Conservation (phyloP, 805 yeast genomes). For the Cyberlindnera misumaiensis region DNA sequence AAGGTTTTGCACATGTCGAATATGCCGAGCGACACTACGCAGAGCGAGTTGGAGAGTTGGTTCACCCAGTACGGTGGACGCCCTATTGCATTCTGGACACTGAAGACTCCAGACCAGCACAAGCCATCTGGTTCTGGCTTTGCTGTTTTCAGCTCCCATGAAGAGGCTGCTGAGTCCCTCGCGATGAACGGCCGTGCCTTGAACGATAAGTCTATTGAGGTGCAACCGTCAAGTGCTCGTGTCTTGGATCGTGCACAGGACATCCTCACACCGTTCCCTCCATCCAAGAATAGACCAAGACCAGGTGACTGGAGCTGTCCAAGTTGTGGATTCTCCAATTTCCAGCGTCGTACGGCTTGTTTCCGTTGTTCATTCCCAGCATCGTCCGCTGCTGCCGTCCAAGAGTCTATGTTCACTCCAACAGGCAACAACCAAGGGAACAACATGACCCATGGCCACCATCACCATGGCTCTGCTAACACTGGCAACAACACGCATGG, state of each 20-base stretch:
- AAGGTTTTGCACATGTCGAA: constrained; percentile 76
- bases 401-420: constrained; percentile 38
- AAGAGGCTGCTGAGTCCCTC: constrained; percentile 75
- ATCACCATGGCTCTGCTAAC: constrained; percentile 6
- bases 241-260: constrained; percentile 81
- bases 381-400: constrained; percentile 61
- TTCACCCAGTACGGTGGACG: constrained; percentile 81
- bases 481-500: constrained; percentile 6
- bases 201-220: constrained; percentile 71
- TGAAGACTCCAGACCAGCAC: constrained; percentile 53
- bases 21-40: constrained; percentile 81
- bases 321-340: constrained; percentile 89
- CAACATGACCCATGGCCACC: constrained; percentile 7
- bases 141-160: constrained; percentile 78
- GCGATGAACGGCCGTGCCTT: constrained; percentile 72
- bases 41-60: constrained; percentile 86
- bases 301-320: constrained; percentile 99
- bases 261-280: constrained; percentile 77
- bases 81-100: constrained; percentile 86
- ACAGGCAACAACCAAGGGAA: constrained; percentile 5
- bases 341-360: constrained; percentile 90
- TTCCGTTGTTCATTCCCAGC: constrained; percentile 90
- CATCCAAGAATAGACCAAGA: constrained; percentile 78
- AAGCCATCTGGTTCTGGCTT: constrained; percentile 64
- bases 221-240: constrained; percentile 76